Evolutionary conservation across 257 asterid species (phyloP).

Genomic region (Ocimum tenuiflorum): DNA sequence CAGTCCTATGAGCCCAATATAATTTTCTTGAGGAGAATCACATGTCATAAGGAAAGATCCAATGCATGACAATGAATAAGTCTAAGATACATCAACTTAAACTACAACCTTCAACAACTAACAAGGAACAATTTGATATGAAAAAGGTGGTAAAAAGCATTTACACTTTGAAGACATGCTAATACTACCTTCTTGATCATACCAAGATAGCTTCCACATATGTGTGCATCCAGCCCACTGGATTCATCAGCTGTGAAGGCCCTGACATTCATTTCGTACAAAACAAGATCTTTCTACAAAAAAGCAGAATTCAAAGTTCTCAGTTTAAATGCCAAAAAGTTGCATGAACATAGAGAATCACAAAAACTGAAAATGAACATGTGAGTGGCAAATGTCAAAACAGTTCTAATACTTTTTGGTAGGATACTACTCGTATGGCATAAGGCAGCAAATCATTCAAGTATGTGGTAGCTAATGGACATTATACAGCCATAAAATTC

Average conservation of each 20-base stretch:
- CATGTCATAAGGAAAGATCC: background rate
- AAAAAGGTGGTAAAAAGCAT: background rate
- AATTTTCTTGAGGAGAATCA: background rate
- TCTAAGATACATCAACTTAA: background rate
- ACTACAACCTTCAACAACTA: background rate
- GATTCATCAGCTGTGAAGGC: constrained; percentile 88
- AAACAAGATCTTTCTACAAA: constrained; percentile 83
- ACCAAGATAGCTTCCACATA: constrained; percentile 91
- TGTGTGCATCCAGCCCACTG: constrained; percentile 61
- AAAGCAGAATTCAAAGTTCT: constrained; percentile 14
- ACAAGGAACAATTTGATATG: background rate
- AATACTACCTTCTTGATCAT: constrained; percentile 72
- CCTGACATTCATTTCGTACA: constrained; percentile 96
- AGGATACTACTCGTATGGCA: background rate
- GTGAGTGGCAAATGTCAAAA: background rate
- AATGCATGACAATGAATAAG: background rate
- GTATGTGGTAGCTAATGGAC: background rate
- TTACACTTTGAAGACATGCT: constrained; percentile 14
- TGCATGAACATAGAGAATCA: constrained; percentile 1
- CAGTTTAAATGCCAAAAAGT: constrained; percentile 7
- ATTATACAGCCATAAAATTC: background rate
- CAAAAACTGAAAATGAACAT: background rate
- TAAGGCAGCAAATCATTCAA: background rate
- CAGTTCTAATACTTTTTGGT: background rate
- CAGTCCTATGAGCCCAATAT: background rate